Percentiles rank a stretch among this genome's conserved stretches.
These are phyloP conservation scores for Neopestalotiopsis clavispora DNA, from an alignment of 2,329 filamentous ascomycete genomes.

Conservation along the genomic window DNA sequence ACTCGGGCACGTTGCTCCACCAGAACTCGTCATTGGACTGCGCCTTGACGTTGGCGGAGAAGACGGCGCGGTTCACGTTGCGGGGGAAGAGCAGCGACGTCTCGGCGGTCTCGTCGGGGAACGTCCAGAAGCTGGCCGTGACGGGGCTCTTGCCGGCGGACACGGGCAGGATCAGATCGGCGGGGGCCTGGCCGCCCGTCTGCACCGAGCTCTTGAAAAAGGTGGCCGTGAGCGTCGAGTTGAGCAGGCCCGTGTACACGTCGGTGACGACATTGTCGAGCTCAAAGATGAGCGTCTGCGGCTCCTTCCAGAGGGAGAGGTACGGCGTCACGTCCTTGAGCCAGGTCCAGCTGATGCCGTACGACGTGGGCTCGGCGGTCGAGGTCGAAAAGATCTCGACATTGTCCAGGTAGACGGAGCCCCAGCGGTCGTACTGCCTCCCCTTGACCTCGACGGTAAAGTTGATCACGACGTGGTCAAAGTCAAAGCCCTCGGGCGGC, in stretches of 20 bases:
- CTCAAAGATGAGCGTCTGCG: slow-evolving; percentile 81
- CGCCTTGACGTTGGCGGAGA: slow-evolving; percentile 78
- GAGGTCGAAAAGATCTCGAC: slow-evolving; percentile 84
- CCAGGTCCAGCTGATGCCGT: slow-evolving; percentile 77
- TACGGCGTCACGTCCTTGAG: slow-evolving; percentile 80
- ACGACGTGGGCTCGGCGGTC: slow-evolving; percentile 74
- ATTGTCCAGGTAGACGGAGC: slow-evolving; percentile 76
- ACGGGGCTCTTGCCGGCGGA: slow-evolving; percentile 57
- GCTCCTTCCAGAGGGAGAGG: slow-evolving; percentile 68
- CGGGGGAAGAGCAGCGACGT: slow-evolving; percentile 66
- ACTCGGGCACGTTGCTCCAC: slow-evolving; percentile 78
- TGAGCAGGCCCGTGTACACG: slow-evolving; percentile 74
- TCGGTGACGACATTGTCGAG: slow-evolving; percentile 74
- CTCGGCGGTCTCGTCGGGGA: slow-evolving; percentile 67
- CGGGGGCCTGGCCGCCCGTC: slow-evolving; percentile 49
- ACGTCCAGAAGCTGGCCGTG: slow-evolving; percentile 67
- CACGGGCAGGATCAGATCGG: slow-evolving; percentile 71
- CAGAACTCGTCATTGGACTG: slow-evolving; percentile 83
- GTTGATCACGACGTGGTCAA: slow-evolving; percentile 78
- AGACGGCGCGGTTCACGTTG: slow-evolving; percentile 71
- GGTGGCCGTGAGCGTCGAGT: slow-evolving; percentile 74
- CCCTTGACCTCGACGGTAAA: slow-evolving; percentile 75
- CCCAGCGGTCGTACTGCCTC: slow-evolving; percentile 78
- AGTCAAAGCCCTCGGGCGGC: slow-evolving; percentile 57
- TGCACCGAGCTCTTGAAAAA: slow-evolving; percentile 61